Base-by-base conservation (phyloP, 106 monocot species). In the Posidonia australis region DNA sequence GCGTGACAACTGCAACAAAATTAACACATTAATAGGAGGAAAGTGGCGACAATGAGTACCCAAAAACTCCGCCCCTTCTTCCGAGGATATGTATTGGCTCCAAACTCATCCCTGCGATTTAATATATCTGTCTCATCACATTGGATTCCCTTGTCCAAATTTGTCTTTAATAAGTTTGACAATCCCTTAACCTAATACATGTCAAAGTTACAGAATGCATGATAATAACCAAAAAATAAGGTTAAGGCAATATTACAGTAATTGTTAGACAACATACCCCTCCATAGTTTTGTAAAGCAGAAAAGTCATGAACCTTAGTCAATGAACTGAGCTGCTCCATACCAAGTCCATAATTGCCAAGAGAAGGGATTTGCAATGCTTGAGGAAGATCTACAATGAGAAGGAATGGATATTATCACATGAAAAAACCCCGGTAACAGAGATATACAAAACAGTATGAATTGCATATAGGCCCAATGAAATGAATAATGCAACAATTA, bases 51-150 rank as follows among this genome's bases (percentile, higher is more conserved):
- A 12, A 66, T 65, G 62, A 59, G 29, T 51, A 66, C 65, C 32
- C 23, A 57, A 71, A 64, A 71, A 77, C 80, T 89, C 70, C 77
- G 79, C 21, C 89, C 89, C 70, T 94, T 84, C 76, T 89, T 94
- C 63, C 68, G 81, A 55, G 93, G 93, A 62, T 94, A 94, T 55
- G 86, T 84, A 55, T 94, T 94, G 9, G 89, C 65, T 17, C 93
- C 86, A 89, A 89, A 89, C 59, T 66, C 69, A 70, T 76, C 72
- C 58, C 68, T 81, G 36, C 93, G 83, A 16, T 42, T 59, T 62
- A 65, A 66, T 60, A 94, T 61, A 22, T 94, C 93, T 18, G 53
- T 17, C 61, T 94, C 86, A 71, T 81, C 71, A 58, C 63, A 89
- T 67, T 32, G 68, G 52, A 94, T 78, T 69, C 93, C 93, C 43